These are phyloP conservation scores for Penicillium sp. DNA, from an alignment of 2,329 filamentous ascomycete species.

Conservation along the genomic window DNA sequence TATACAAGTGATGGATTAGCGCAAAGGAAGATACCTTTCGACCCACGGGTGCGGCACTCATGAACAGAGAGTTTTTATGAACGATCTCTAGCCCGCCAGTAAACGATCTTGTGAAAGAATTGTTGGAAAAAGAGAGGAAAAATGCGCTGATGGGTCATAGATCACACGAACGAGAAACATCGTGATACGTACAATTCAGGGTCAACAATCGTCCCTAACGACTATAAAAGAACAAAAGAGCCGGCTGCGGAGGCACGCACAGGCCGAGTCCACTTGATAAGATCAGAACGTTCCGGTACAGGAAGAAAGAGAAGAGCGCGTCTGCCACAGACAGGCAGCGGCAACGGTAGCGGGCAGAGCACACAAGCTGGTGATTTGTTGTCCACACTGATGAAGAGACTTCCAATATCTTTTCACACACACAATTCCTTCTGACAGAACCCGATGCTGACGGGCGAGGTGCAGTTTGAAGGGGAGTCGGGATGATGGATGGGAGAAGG, in stretches of 20 bases:
- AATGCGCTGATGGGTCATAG: no score
- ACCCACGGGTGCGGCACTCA: no score
- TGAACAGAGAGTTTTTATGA: no score
- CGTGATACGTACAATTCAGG: constrained; percentile 40
- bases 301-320: constrained; percentile 6
- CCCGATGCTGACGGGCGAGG: background rate
- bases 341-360: constrained; percentile 1
- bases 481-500: constrained; percentile 3
- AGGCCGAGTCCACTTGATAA: constrained; percentile 5
- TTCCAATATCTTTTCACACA: constrained; percentile 3
- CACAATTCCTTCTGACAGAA: background rate
- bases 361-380: background rate
- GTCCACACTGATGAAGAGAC: constrained; percentile 2
- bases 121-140: constrained; percentile 3
- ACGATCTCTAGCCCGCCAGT: no score
- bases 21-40: constrained; percentile 18
- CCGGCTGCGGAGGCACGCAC: constrained; percentile 13
- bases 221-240: constrained; percentile 8
- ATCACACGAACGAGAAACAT: constrained; percentile 15
- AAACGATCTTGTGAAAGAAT: background rate
- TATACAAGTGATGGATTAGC: constrained; percentile 35
- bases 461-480: background rate
- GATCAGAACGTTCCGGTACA: constrained; percentile 6
- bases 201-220: constrained; percentile 15
- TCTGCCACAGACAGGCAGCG: constrained; percentile 12